phyloP scores from a whole-genome alignment of 176 grass and related monocot species.

The Oryza coarctata region DNA sequence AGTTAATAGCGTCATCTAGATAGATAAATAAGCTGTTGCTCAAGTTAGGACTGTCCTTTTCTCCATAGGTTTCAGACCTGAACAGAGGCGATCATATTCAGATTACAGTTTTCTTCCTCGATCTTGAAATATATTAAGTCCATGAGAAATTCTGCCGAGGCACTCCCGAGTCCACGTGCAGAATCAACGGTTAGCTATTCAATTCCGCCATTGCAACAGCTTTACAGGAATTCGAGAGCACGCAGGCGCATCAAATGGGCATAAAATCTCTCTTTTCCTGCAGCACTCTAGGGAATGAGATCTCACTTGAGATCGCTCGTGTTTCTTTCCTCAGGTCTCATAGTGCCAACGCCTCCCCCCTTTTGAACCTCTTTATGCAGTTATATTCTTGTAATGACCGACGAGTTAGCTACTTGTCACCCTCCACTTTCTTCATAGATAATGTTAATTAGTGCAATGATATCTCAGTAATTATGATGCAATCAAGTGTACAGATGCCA shows the following conservation, averaged over 20 bases:
- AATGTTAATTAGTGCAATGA: slow-evolving; percentile 27
- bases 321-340: slow-evolving; percentile 11
- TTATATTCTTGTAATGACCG: slow-evolving; percentile 29
- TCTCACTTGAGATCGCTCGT: slow-evolving; percentile 40
- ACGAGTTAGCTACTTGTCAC: slow-evolving; percentile 23
- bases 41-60: slow-evolving; percentile 26
- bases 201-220: slow-evolving; percentile 6
- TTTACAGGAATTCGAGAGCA: slow-evolving; percentile 16
- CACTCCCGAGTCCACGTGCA: neutral
- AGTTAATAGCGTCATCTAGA: no score
- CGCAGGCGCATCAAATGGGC: slow-evolving; percentile 35
- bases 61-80: slow-evolving; percentile 26
- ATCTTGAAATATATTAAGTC: slow-evolving; percentile 30
- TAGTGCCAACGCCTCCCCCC: slow-evolving; percentile 2
- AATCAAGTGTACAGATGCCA: slow-evolving; percentile 25
- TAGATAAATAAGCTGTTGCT: neutral
- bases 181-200: slow-evolving; percentile 14
- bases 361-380: slow-evolving; percentile 1
- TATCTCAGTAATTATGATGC: slow-evolving; percentile 27
- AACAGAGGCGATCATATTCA: neutral
- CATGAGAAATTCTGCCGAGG: neutral
- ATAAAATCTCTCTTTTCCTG: slow-evolving; percentile 33
- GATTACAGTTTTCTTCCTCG: slow-evolving; percentile 25
- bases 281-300: slow-evolving; percentile 56
- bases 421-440: slow-evolving; percentile 29